Base-by-base conservation (phyloP, 2,329 filamentous ascomycete genomes). In the Simplicillium aogashimaense region DNA sequence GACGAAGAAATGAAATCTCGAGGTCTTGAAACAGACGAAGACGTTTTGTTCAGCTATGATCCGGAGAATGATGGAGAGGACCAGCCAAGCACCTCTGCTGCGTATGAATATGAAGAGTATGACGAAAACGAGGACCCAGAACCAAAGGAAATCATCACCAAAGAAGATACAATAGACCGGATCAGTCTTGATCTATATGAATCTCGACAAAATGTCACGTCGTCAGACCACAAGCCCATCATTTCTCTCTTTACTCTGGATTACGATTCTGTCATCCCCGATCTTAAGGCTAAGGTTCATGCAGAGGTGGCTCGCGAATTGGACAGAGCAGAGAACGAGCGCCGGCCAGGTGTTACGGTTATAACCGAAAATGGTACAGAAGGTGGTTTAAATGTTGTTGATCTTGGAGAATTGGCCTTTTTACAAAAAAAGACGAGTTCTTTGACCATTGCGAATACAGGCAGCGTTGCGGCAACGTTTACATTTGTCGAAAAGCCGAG, bases 181-280 rank as follows among this genome's bases (percentile, higher is more conserved):
- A 71, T 82, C 46, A 59, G 59, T 18, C 61, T 78, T 29, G 74
- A 79, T 40, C 61, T 84, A 43, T 98, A 98, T 57, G 78, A 81
- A 0, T 90, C 89, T 1, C 86, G 97, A 53, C 92, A 97, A 58
- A 75, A 84, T 14, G 81, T 98, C 17, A 75, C 86, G 13, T 95
- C 90, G 1, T 97, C 90, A 0, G 92, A 98, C 52, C 92, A 98
- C 61, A 98, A 98, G 57, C 94, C 92, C 0, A 65, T 98, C 2
- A 77, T 81, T 43, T 86, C 88, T 1, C 67, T 89, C 1, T 97
- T 97, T 54, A 82, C 76, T 0, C 63, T 98, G 7, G 81, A 83
- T 35, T 95, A 92, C 54, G 86, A 95, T 46, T 83, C 86, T 1
- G 85, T 95, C 1, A 79, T 94, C 0, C 84, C 88, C 0, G 81